These are phyloP conservation scores for Boletus coccyginus DNA, from an alignment of 768 basidiomycete species.

Conservation along the genomic window DNA sequence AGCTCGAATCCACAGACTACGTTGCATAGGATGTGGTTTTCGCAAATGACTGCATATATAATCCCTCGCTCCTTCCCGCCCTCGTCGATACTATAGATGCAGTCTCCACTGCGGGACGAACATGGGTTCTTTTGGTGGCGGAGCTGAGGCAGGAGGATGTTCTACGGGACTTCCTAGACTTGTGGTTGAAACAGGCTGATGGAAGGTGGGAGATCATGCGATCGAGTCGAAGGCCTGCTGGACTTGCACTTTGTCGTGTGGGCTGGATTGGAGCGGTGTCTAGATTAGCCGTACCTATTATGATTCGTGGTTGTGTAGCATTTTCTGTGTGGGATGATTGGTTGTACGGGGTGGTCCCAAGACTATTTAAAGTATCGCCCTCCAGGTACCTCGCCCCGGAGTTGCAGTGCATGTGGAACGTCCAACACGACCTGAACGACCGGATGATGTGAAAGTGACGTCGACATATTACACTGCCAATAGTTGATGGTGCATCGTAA, in stretches of 20 bases:
- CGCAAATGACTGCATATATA: slow-evolving; percentile 76
- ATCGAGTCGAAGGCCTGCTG: slow-evolving; percentile 35
- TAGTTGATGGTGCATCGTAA: too few relatives aligned
- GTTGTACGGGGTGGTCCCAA: too few relatives aligned
- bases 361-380: too few relatives aligned
- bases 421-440: too few relatives aligned
- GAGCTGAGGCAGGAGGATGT: slow-evolving; percentile 80
- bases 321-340: background rate
- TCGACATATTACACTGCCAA: too few relatives aligned
- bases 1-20: background rate
- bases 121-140: slow-evolving; percentile 61
- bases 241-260: slow-evolving; percentile 59
- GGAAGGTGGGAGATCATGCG: slow-evolving; percentile 57
- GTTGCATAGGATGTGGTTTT: slow-evolving; percentile 49
- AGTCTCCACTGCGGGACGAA: slow-evolving; percentile 46
- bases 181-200: slow-evolving; percentile 48
- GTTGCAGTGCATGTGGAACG: too few relatives aligned
- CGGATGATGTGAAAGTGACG: too few relatives aligned
- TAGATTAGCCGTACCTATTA: background rate
- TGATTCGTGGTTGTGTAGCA: background rate
- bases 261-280: slow-evolving; percentile 42
- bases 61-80: slow-evolving; percentile 66
- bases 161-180: slow-evolving; percentile 62
- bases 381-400: too few relatives aligned
- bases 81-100: slow-evolving; percentile 62